Conservation (phyloP, 108 stramenopile genomes). For the Chaetoceros muelleri region DNA sequence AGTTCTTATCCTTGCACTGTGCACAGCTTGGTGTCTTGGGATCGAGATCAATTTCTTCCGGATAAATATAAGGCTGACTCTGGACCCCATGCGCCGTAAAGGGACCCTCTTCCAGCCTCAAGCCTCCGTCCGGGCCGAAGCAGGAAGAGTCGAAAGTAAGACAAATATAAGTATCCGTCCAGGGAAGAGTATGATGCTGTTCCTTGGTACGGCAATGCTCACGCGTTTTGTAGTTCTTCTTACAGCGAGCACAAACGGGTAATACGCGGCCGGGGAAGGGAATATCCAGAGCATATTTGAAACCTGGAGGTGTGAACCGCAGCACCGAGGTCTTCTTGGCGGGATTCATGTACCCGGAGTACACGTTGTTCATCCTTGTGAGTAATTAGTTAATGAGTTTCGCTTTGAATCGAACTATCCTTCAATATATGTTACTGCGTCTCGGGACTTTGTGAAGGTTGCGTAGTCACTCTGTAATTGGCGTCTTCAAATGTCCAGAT, state of each 20-base stretch:
- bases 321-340: slow-evolving; percentile 5
- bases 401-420: too few relatives aligned
- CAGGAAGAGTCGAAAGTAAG: slow-evolving; percentile 62
- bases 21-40: slow-evolving; percentile 3
- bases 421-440: too few relatives aligned
- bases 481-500: too few relatives aligned
- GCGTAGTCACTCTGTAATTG: too few relatives aligned
- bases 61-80: slow-evolving; percentile 44
- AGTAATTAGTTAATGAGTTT: too few relatives aligned
- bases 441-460: too few relatives aligned
- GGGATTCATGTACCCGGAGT: neutral
- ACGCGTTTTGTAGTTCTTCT: slow-evolving; percentile 80
- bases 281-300: slow-evolving; percentile 61
- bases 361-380: neutral
- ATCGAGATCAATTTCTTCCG: slow-evolving; percentile 23
- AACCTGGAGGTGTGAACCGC: slow-evolving; percentile 60
- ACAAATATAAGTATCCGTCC: slow-evolving; percentile 71
- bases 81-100: slow-evolving; percentile 46
- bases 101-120: slow-evolving; percentile 42
- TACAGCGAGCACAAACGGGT: slow-evolving; percentile 72
- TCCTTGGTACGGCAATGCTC: slow-evolving; percentile 75
- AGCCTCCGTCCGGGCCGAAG: slow-evolving; percentile 30
- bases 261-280: slow-evolving; percentile 70
- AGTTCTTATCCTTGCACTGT: slow-evolving; percentile 29
- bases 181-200: slow-evolving; percentile 56